A percentile compares a stretch with the other conserved stretches of the same genome.
These are phyloP conservation scores for Aspergillus asperescens DNA, from an alignment of 495 filamentous ascomycete genomes.

Conservation along the genomic window DNA sequence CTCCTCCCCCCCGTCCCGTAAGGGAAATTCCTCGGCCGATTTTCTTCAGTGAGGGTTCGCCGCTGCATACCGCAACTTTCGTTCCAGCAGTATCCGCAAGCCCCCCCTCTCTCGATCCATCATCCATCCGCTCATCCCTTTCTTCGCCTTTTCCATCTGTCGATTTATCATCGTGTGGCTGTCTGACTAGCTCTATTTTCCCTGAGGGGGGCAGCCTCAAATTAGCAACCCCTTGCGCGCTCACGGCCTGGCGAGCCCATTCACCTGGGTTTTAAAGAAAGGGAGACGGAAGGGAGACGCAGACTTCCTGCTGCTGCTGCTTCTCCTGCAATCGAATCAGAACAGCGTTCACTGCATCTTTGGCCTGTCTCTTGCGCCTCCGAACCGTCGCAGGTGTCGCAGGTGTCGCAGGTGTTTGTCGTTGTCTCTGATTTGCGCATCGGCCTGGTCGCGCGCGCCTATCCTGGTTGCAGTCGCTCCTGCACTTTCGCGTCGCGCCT, in stretches of 20 bases:
- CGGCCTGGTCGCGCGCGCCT: slow-evolving; percentile 23
- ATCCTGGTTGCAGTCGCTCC: slow-evolving; percentile 18
- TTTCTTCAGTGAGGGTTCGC: slow-evolving; percentile 18
- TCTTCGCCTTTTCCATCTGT: slow-evolving; percentile 13
- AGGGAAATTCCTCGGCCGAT: slow-evolving; percentile 23
- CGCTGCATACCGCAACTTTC: slow-evolving; percentile 30
- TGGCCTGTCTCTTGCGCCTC: slow-evolving; percentile 14
- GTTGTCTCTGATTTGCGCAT: slow-evolving; percentile 20
- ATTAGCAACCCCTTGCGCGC: slow-evolving; percentile 22
- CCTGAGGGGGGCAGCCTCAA: slow-evolving; percentile 3
- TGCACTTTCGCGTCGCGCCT: slow-evolving; percentile 27
- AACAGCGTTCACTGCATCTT: slow-evolving; percentile 11
- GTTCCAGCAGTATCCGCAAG: slow-evolving; percentile 16
- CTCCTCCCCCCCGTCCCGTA: slow-evolving; percentile 13
- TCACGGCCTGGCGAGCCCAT: slow-evolving; percentile 8
- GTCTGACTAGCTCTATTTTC: slow-evolving; percentile 16
- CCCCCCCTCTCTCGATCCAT: slow-evolving; percentile 11
- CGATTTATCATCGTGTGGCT: slow-evolving; percentile 22
- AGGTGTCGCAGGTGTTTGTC: slow-evolving; percentile 9
- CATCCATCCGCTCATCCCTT: slow-evolving; percentile 20
- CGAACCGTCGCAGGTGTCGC: slow-evolving; percentile 5
- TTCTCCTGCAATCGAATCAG: slow-evolving; percentile 20
- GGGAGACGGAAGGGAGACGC: slow-evolving; percentile 27
- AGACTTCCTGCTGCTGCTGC: slow-evolving; percentile 23
- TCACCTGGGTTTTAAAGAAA: slow-evolving; percentile 20